A percentile compares a stretch with the other conserved stretches of the same genome.
Conservation (phyloP, 108 stramenopile species). For the Pinguiococcus pyrenoidosus region DNA sequence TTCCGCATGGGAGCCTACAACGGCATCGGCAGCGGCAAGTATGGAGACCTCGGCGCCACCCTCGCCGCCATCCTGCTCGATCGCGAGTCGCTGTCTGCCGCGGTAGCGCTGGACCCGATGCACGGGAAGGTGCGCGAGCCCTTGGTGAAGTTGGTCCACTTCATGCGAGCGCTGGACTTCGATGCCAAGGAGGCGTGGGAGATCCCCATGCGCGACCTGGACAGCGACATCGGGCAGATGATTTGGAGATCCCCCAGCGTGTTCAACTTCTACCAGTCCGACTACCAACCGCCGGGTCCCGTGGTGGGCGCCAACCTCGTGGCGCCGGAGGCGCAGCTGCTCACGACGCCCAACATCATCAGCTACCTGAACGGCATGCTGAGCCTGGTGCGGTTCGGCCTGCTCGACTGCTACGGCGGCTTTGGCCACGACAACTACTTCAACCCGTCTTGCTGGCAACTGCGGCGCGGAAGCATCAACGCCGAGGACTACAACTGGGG, state of each 20-base stretch:
- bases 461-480: too few species aligned
- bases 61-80: constrained; percentile 45
- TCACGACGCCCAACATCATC: constrained; percentile 29
- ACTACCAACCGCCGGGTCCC: constrained; percentile 38
- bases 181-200: constrained; percentile 16
- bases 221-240: constrained; percentile 38
- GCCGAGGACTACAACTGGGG: too few species aligned
- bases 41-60: constrained; percentile 50
- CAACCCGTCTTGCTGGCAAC: too few species aligned
- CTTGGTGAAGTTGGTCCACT: constrained; percentile 35
- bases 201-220: constrained; percentile 3
- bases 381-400: constrained; percentile 40
- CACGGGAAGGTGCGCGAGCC: constrained; percentile 43
- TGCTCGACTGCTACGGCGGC: constrained; percentile 11
- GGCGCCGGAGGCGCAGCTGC: constrained; percentile 42
- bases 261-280: too few species aligned
- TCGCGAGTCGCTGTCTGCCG: constrained; percentile 30
- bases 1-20: too few species aligned
- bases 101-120: constrained; percentile 44
- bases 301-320: constrained; percentile 20
- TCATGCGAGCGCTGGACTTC: constrained; percentile 41
- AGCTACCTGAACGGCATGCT: constrained; percentile 37
- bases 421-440: constrained; percentile 2
- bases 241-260: constrained; percentile 38
- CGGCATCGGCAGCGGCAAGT: constrained; percentile 36